Conservation (phyloP, 2,329 filamentous ascomycete genomes). For the Paecilomyces sp. region DNA sequence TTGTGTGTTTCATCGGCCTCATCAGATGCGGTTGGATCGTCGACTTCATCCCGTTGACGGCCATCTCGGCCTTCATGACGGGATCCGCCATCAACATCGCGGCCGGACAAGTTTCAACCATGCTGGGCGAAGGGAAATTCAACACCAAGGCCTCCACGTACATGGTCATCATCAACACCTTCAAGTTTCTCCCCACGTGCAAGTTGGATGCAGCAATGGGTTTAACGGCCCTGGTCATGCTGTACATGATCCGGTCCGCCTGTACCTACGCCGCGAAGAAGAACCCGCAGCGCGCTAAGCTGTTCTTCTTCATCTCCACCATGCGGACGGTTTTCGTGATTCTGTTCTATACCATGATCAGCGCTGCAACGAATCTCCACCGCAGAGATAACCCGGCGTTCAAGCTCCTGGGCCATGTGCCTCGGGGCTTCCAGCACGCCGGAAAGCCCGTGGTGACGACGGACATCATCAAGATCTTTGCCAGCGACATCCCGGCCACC, state of each 20-base stretch:
- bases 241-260: slow-evolving; percentile 65
- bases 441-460: slow-evolving; percentile 62
- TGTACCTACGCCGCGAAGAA: slow-evolving; percentile 63
- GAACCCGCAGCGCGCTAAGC: slow-evolving; percentile 60
- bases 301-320: slow-evolving; percentile 86
- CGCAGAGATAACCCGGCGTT: slow-evolving; percentile 59
- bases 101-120: slow-evolving; percentile 69
- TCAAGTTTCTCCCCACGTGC: slow-evolving; percentile 62
- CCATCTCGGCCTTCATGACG: slow-evolving; percentile 94
- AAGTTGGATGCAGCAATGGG: slow-evolving; percentile 81
- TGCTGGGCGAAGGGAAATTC: slow-evolving; percentile 68
- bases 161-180: slow-evolving; percentile 70
- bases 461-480: slow-evolving; percentile 61
- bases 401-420: slow-evolving; percentile 67
- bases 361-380: slow-evolving; percentile 72
- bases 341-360: slow-evolving; percentile 83
- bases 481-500: slow-evolving; percentile 68
- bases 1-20: slow-evolving; percentile 73
- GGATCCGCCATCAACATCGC: slow-evolving; percentile 87
- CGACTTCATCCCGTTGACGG: slow-evolving; percentile 83
- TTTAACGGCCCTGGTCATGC: slow-evolving; percentile 67
- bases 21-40: slow-evolving; percentile 82
- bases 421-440: slow-evolving; percentile 78
- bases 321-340: slow-evolving; percentile 89
- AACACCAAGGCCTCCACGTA: slow-evolving; percentile 74